Base-by-base conservation (phyloP, 495 filamentous ascomycete genomes). In the Podospora comata region DNA sequence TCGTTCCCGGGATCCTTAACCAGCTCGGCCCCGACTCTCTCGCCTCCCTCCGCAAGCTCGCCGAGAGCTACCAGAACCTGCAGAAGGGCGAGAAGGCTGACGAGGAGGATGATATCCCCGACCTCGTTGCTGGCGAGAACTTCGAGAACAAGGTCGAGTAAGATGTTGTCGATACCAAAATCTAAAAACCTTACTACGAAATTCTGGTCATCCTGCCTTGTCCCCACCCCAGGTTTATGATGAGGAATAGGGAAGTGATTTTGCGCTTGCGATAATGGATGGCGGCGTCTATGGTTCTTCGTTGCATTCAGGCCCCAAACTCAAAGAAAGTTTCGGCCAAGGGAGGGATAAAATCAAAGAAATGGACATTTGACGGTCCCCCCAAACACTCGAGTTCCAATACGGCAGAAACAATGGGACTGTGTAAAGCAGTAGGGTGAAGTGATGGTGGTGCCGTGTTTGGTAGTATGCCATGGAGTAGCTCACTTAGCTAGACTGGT, bases 11-110 rank as follows among this genome's bases (percentile, higher is more conserved):
- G 66, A 99, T 99, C 85, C 91, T 99, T 65, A 98, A 98, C 89
- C 95, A 99, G 85, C 92, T 99, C 60, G 95, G 95, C 69, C 95
- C 95, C 71, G 95, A 99, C 84, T 94, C 91, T 70, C 90, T 99
- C n/a, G 96, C 96, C 61, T 96, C 92, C 68, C 92, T 99, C 72
- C 91, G 95, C 80, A 98, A 97, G 86, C 87, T 99, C 48, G 95
- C 95, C 67, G 95, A 99, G 88, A 95, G 91, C 89, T 99, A 98
- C 86, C 95, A 99, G 89, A 94, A 88, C 83, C 88, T 99, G 90
- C 95, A 97, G 86, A 97, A 97, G 90, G 89, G 89, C 77, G 90
- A 95, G 81, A 92, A 94, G 84, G 90, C 92, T 59, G 87, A 81
- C 26, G 87, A 89, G 64, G 89, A 92, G 67, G 94, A 93, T 60